Base-by-base conservation (phyloP, 441 rosid genomes). In the Hypseocharis bilobata region DNA sequence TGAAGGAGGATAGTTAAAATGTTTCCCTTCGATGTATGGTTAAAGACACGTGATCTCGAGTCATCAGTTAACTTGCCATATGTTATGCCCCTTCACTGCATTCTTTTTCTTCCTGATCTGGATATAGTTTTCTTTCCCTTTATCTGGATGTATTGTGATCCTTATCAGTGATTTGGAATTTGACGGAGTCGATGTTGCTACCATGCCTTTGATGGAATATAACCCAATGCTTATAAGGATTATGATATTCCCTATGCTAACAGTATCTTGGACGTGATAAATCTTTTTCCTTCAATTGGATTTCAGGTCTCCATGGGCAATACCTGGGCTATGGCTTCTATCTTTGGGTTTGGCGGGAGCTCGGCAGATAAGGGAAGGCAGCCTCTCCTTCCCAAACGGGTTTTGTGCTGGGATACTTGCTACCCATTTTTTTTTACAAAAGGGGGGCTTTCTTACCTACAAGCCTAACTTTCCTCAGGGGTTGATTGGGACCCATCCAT, bases 301-400 rank as follows among this genome's bases (percentile, higher is more conserved):
- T 74, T 86, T 54, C 81, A 93, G 99, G 84, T 88, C 89, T 64
- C 71, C 76, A 45, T 69, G 73, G 83, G 83, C 87, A 70, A 73
- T 93, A 47, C 97, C 96, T 23, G 95, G 88, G 70, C 73, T 85
- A 13, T 88, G 96, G 93, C 86, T 91, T 61, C 62, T 91, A 29
- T 93, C 96, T 19, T 63, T 91, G 70, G 88, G 85, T 10, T 82
- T 94, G 58, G 75, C 94, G 0, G 94, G 96, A 23, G 57, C 83
- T 66, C 91, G 94, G 29, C 77, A 83, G 73, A 81, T 83, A 73
- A 79, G 76, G 49, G 67, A 74, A 67, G 97, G 97, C 54, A 91
- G 84, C 77, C 86, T 94, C 55, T 70, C 84, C 16, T 51, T 83
- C 71, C 91, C 97, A 13, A 83, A 87, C 34, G 99, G 96, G 30